These are phyloP conservation scores for Coemansia reversa DNA, from an alignment of 192 early-diverging fungal species.

Conservation along the genomic window DNA sequence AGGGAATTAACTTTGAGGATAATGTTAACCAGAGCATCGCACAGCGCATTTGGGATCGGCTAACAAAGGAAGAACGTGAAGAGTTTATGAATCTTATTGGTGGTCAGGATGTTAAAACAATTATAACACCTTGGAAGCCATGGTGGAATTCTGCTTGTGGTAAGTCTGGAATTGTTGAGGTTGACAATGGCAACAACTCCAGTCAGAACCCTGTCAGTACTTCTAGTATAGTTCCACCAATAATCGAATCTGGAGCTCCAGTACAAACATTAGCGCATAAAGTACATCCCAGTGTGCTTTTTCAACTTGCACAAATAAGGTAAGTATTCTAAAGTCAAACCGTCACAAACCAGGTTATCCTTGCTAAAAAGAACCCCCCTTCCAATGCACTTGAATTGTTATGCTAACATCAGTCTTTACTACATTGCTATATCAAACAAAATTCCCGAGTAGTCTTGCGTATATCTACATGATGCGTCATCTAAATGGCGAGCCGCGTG, in stretches of 20 bases:
- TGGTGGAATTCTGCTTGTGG: constrained; percentile 24
- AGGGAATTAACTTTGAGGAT: constrained; percentile 26
- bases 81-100: constrained; percentile 27
- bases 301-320: constrained; percentile 39
- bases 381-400: too few relatives aligned
- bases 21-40: constrained; percentile 5
- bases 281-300: constrained; percentile 49
- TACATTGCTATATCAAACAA: too few relatives aligned
- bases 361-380: too few relatives aligned
- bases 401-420: not conserved
- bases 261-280: constrained; percentile 26
- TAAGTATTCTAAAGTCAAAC: constrained; percentile 6
- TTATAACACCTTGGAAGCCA: constrained; percentile 34
- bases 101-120: constrained; percentile 10
- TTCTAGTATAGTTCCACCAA: not conserved
- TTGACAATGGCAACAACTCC: not conserved
- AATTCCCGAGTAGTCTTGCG: constrained; percentile 16
- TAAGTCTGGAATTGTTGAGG: constrained; percentile 14
- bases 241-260: constrained; percentile 29
- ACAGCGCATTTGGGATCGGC: constrained; percentile 21
- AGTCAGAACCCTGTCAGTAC: not conserved
- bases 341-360: too few relatives aligned
- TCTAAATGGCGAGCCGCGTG: constrained; percentile 35
- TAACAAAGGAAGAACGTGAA: constrained; percentile 25
- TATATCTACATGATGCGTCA: constrained; percentile 52